Evolutionary conservation across 768 basidiomycete genomes (phyloP).

Genomic region (Cystofilobasidium bisporidii): DNA sequence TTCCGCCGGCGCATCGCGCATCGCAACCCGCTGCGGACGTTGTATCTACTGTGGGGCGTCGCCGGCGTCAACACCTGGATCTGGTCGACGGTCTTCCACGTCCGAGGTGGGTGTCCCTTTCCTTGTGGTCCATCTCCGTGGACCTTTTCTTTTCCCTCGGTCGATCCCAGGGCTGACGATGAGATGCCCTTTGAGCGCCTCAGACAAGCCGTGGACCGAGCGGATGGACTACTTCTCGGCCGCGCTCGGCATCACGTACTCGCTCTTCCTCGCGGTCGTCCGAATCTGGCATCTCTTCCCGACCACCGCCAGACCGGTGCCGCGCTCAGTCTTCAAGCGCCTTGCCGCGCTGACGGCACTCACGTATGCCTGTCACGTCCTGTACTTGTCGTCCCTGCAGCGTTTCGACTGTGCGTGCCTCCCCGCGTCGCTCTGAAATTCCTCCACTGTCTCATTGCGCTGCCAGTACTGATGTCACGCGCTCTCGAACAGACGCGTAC

Average conservation of each 20-base stretch:
- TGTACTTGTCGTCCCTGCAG: slow-evolving; percentile 1
- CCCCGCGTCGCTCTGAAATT: not conserved
- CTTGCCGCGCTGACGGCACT: slow-evolving; percentile 36
- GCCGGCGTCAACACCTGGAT: slow-evolving; percentile 82
- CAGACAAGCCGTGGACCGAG: slow-evolving; percentile 75
- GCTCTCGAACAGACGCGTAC: slow-evolving; percentile 57
- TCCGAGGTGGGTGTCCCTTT: slow-evolving; percentile 54
- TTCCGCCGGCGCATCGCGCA: slow-evolving; percentile 33
- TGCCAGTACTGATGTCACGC: too few species aligned
- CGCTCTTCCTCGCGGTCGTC: slow-evolving; percentile 65
- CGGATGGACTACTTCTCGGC: slow-evolving; percentile 93
- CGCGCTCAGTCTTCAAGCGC: slow-evolving; percentile 7
- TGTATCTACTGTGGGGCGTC: slow-evolving; percentile 55
- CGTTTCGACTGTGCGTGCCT: slow-evolving; percentile 22
- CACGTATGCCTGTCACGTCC: slow-evolving; percentile 42
- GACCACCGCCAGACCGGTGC: slow-evolving; percentile 32
- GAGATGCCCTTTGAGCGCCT: not conserved
- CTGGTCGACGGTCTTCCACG: slow-evolving; percentile 86
- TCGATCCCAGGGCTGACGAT: too few species aligned
- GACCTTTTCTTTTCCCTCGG: too few species aligned
- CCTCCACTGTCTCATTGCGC: not conserved
- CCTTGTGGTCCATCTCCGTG: too few species aligned
- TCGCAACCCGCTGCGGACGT: slow-evolving; percentile 33
- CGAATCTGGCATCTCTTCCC: slow-evolving; percentile 67
- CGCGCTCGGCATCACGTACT: slow-evolving; percentile 68